Evolutionary conservation across 2,329 filamentous ascomycete species (phyloP).

Genomic region (Ophiosphaerella herpotricha): DNA sequence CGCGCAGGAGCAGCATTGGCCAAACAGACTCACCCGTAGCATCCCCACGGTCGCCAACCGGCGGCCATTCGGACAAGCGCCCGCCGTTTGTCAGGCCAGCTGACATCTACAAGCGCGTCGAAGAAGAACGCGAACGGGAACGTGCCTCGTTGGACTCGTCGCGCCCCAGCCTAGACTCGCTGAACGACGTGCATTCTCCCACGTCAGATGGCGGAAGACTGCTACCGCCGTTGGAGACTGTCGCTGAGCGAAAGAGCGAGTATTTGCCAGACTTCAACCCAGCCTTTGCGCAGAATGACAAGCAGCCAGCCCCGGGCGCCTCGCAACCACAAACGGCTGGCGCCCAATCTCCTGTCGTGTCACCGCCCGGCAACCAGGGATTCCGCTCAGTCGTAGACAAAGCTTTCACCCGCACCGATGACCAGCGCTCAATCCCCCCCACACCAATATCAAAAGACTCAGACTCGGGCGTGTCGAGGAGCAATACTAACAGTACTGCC

Average conservation of each 20-base stretch:
- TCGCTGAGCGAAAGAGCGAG: constrained; percentile 64
- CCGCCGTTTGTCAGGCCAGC: constrained; percentile 72
- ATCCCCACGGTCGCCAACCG: constrained; percentile 33
- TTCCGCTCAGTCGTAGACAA: constrained; percentile 62
- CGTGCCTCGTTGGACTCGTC: constrained; percentile 62
- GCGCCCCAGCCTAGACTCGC: constrained; percentile 61
- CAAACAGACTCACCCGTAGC: constrained; percentile 41
- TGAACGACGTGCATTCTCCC: constrained; percentile 31
- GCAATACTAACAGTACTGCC: constrained; percentile 66
- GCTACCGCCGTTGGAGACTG: constrained; percentile 53
- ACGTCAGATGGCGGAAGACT: constrained; percentile 25
- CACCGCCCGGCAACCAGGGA: constrained; percentile 29
- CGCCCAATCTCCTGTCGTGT: constrained; percentile 16
- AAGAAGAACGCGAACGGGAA: constrained; percentile 66
- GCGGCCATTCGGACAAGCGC: constrained; percentile 54
- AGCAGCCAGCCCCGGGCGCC: constrained; percentile 19
- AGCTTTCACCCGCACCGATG: constrained; percentile 65
- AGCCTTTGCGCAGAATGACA: constrained; percentile 7
- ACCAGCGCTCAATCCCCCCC: constrained; percentile 57
- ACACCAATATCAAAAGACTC: constrained; percentile 55
- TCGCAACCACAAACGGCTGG: constrained; percentile 15
- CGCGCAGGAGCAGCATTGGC: constrained; percentile 66
- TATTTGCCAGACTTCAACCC: constrained; percentile 55
- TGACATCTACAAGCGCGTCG: constrained; percentile 76
- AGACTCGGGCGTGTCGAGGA: constrained; percentile 56